Percentiles rank a stretch among this genome's conserved stretches.
These are phyloP conservation scores for Pyricularia pennisetigena DNA, from an alignment of 2,329 filamentous ascomycete genomes.

Conservation along the genomic window DNA sequence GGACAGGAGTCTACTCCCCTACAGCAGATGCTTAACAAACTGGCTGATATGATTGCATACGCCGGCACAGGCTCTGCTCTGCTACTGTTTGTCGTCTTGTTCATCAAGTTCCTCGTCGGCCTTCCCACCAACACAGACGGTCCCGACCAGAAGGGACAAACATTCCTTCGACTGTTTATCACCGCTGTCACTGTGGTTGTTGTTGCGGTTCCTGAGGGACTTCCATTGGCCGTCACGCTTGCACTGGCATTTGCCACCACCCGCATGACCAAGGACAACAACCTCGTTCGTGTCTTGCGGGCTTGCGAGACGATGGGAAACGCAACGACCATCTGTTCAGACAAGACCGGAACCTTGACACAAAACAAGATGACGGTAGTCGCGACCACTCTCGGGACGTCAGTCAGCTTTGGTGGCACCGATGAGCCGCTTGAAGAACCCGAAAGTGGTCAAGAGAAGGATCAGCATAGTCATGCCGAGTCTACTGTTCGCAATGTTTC, in stretches of 20 bases:
- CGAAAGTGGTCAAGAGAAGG: conserved; percentile 3
- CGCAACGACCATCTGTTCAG: conserved; percentile 49
- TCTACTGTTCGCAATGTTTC: conserved; percentile 1
- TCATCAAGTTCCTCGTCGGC: conserved; percentile 64
- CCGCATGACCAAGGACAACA: conserved; percentile 60
- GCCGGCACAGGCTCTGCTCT: conserved; percentile 56
- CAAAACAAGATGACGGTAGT: conserved; percentile 63
- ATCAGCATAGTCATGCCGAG: conserved; percentile 15
- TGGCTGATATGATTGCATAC: conserved; percentile 33
- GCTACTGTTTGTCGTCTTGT: conserved; percentile 64
- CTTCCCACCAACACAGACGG: conserved; percentile 48
- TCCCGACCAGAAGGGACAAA: conserved; percentile 18
- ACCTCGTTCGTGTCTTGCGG: conserved; percentile 56
- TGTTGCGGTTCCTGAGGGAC: conserved; percentile 56
- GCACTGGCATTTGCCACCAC: conserved; percentile 59
- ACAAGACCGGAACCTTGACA: conserved; percentile 58
- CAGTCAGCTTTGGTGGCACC: conserved; percentile 32
- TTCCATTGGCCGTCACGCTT: conserved; percentile 57
- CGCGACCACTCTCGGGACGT: conserved; percentile 46
- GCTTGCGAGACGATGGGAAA: conserved; percentile 65
- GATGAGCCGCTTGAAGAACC: conserved; percentile 1
- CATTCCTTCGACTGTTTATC: conserved; percentile 53
- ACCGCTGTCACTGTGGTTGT: conserved; percentile 56
- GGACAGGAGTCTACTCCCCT: conserved; percentile 43
- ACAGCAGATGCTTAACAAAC: conserved; percentile 39